Percentiles rank a stretch among this genome's conserved stretches.
Evolutionary conservation across 495 filamentous ascomycete genomes (phyloP).

Genomic region (Penicillium fimorum): DNA sequence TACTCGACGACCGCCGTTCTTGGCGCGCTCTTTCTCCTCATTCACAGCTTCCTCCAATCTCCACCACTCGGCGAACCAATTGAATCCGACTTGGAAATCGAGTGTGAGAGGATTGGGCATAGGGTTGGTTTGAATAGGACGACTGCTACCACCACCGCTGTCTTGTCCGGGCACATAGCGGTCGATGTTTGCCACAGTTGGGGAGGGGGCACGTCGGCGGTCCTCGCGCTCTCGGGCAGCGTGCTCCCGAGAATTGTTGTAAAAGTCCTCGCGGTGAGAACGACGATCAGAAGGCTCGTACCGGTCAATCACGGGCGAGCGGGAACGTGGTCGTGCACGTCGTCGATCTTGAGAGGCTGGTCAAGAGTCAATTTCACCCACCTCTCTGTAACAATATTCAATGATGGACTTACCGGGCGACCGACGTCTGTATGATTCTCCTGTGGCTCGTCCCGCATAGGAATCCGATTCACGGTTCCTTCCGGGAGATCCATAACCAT

Average conservation of each 20-base stretch:
- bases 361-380: constrained; percentile 13
- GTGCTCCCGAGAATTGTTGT: constrained; percentile 62
- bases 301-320: constrained; percentile 72
- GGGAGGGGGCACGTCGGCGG: constrained; percentile 62
- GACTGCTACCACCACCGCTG: constrained; percentile 45
- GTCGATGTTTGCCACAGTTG: constrained; percentile 76
- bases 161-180: constrained; percentile 92
- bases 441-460: constrained; percentile 28
- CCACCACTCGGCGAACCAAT: constrained; percentile 98
- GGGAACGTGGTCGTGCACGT: constrained; percentile 58
- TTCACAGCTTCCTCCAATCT: constrained; percentile 78
- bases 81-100: constrained; percentile 93
- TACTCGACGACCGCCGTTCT: constrained; percentile 69
- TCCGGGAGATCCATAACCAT: constrained; percentile 40
- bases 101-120: constrained; percentile 78
- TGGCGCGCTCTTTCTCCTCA: constrained; percentile 78
- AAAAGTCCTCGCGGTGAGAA: constrained; percentile 48
- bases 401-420: constrained; percentile 47
- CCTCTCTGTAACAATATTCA: background rate
- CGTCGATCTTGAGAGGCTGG: constrained; percentile 50
- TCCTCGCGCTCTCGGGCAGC: constrained; percentile 64
- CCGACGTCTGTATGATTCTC: constrained; percentile 48
- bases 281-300: constrained; percentile 66
- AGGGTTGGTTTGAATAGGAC: constrained; percentile 65
- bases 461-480: constrained; percentile 42